Evolutionary conservation across 2,329 filamentous ascomycete genomes (phyloP).

Genomic region (Aspergillus novofumigatus): DNA sequence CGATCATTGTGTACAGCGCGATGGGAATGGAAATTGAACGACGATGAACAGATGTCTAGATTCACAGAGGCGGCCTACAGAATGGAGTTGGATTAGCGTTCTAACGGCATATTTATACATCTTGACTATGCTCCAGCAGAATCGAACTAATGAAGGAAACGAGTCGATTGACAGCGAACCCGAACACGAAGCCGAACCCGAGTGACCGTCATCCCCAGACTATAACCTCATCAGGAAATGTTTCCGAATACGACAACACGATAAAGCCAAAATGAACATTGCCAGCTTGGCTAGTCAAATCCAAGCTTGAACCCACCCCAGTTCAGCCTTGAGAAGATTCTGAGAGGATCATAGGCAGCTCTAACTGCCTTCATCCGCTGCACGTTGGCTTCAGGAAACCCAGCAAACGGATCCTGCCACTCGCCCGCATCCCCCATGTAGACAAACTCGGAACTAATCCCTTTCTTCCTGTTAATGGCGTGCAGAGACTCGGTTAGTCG

Average conservation of each 20-base stretch:
- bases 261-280: too few species aligned
- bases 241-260: too few species aligned
- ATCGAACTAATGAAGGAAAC: too few species aligned
- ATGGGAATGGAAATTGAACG: not conserved
- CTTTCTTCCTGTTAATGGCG: conserved; percentile 26
- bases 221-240: too few species aligned
- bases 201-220: too few species aligned
- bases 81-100: too few species aligned
- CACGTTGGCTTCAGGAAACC: conserved; percentile 32
- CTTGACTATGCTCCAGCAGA: too few species aligned
- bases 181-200: too few species aligned
- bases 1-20: not conserved
- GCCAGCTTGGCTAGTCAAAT: not conserved
- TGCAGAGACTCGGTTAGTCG: conserved; percentile 29
- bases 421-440: conserved; percentile 39
- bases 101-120: too few species aligned
- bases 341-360: conserved; percentile 29
- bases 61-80: not conserved
- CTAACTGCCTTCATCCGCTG: conserved; percentile 28
- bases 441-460: conserved; percentile 31
- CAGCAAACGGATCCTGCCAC: conserved; percentile 34
- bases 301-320: conserved; percentile 34
- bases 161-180: too few species aligned
- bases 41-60: not conserved
- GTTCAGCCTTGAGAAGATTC: conserved; percentile 29